A percentile compares a stretch with the other conserved stretches of the same genome.
Evolutionary conservation across 1,284 basidiomycete genomes (phyloP).

Genomic region (Tilletiopsis washingtonensis): DNA sequence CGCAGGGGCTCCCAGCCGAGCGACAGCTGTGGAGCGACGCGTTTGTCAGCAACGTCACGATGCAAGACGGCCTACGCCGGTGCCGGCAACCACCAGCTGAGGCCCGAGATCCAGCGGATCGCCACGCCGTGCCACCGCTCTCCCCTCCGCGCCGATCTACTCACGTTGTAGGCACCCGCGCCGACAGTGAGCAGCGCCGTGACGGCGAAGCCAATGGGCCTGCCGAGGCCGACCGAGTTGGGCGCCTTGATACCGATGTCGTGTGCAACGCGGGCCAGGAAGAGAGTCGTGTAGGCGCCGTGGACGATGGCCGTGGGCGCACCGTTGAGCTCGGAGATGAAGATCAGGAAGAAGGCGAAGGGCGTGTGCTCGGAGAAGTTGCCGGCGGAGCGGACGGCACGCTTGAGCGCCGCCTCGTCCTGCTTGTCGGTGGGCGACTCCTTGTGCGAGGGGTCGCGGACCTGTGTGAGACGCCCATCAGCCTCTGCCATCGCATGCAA

Average conservation of each 20-base stretch:
- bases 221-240: conserved; percentile 11
- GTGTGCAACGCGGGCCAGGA: conserved; percentile 36
- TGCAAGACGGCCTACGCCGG: background rate
- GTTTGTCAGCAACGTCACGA: background rate
- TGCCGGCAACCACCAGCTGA: background rate
- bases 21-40: conserved; percentile 25
- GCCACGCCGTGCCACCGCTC: background rate
- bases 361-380: conserved; percentile 42
- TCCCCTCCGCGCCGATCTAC: conserved; percentile 8
- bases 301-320: conserved; percentile 45
- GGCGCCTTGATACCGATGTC: conserved; percentile 20
- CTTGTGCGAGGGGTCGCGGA: conserved; percentile 11
- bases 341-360: conserved; percentile 43
- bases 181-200: conserved; percentile 30
- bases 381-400: conserved; percentile 36
- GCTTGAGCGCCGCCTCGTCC: conserved; percentile 28
- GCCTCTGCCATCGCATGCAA: no score
- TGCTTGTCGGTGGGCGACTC: conserved; percentile 9
- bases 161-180: conserved; percentile 43
- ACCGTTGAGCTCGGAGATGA: conserved; percentile 47
- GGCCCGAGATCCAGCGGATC: background rate
- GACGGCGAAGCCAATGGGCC: conserved; percentile 26
- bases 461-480: no score
- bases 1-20: conserved; percentile 46
- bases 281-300: conserved; percentile 40